Evolutionary conservation across 2,329 filamentous ascomycete genomes (phyloP).

Genomic region (Ceratocystis huliohia): DNA sequence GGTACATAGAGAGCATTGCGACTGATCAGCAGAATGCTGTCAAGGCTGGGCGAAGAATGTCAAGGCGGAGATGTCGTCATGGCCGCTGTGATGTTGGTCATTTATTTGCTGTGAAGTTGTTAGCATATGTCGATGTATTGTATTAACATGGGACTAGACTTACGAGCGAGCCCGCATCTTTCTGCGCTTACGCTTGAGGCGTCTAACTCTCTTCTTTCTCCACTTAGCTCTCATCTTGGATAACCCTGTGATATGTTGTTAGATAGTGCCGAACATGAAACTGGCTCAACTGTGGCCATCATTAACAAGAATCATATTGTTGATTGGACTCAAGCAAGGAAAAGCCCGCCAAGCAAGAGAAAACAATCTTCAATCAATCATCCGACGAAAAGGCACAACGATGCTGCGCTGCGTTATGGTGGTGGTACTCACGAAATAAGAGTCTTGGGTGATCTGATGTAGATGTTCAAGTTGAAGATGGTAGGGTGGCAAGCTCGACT

Average conservation of each 20-base stretch:
- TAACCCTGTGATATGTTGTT: slow-evolving; percentile 27
- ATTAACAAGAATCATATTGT: not conserved
- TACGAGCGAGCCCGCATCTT: slow-evolving; percentile 98
- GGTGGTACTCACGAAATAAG: slow-evolving; percentile 21
- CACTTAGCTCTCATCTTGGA: slow-evolving; percentile 87
- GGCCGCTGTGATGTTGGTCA: slow-evolving; percentile 46
- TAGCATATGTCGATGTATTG: not conserved
- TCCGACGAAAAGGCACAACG: not conserved
- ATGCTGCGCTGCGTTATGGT: not conserved
- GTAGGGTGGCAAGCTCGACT: slow-evolving; percentile 13
- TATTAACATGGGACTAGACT: slow-evolving; percentile 32
- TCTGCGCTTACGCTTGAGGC: slow-evolving; percentile 99
- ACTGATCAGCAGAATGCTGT: not conserved
- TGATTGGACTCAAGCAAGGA: not conserved
- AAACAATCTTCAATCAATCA: not conserved
- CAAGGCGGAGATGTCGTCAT: slow-evolving; percentile 33
- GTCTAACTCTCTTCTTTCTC: slow-evolving; percentile 99
- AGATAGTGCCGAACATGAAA: slow-evolving; percentile 6
- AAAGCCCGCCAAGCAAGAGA: not conserved
- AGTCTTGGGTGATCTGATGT: slow-evolving; percentile 19
- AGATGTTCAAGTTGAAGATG: slow-evolving; percentile 12
- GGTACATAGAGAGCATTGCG: not conserved
- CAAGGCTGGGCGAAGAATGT: slow-evolving; percentile 7
- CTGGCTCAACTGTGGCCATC: not conserved
- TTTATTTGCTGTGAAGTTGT: slow-evolving; percentile 48